Conservation (phyloP, 2,329 filamentous ascomycete species). For the Pseudocercospora pini-densiflorae region DNA sequence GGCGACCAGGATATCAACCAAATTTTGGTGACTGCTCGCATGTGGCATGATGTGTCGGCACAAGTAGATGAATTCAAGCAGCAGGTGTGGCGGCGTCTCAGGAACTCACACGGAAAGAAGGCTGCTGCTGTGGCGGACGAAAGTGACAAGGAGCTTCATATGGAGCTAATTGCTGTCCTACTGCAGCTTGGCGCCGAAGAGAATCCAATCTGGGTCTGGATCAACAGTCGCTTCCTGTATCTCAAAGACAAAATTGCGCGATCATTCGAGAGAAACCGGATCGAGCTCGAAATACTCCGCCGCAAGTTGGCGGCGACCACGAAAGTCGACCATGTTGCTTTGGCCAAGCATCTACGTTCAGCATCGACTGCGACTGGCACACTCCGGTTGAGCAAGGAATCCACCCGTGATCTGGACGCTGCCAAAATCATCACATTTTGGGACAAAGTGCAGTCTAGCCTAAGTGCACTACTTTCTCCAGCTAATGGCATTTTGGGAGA, state of each 20-base stretch:
- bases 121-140: slow-evolving; percentile 38
- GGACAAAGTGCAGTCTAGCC: slow-evolving; percentile 81
- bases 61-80: slow-evolving; percentile 87
- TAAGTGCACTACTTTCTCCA: slow-evolving; percentile 73
- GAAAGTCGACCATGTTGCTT: slow-evolving; percentile 68
- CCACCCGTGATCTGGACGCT: slow-evolving; percentile 70
- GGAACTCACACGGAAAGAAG: slow-evolving; percentile 34
- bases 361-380: slow-evolving; percentile 52
- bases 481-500: slow-evolving; percentile 83
- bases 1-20: slow-evolving; percentile 82
- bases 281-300: slow-evolving; percentile 90
- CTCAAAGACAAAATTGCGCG: slow-evolving; percentile 82
- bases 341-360: slow-evolving; percentile 77
- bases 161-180: slow-evolving; percentile 86
- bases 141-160: slow-evolving; percentile 73
- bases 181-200: slow-evolving; percentile 95
- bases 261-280: slow-evolving; percentile 81
- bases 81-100: slow-evolving; percentile 81
- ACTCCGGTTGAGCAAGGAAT: slow-evolving; percentile 31
- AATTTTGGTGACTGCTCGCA: slow-evolving; percentile 83
- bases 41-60: slow-evolving; percentile 93
- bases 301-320: slow-evolving; percentile 76
- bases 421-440: slow-evolving; percentile 85
- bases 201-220: slow-evolving; percentile 96
- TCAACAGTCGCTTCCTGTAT: slow-evolving; percentile 85